Evolutionary conservation across 106 monocot genomes (phyloP), one percentile per base, ranked within the genome.

Genomic region (Platanthera zijinensis): DNA sequence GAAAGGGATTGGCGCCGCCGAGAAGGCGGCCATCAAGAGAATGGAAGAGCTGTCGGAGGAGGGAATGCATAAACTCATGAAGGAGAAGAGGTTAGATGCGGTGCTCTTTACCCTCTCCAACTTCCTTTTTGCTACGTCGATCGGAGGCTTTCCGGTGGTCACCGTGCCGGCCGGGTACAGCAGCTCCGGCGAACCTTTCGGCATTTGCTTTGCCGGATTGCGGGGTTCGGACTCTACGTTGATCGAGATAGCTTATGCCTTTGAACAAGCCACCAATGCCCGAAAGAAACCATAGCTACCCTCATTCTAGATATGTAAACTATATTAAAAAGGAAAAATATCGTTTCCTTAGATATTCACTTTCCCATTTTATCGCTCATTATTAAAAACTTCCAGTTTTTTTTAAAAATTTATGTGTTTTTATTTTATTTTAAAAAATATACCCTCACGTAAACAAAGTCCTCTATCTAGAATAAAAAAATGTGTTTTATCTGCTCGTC

Each of bases 111-210:
- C 21, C 0, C 28, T 69, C 21, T 45, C 46, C 13, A 6, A 81
- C 11, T 45, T 83, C 15, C 12, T 10, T 53, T 14, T 5, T 53
- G 53, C 53, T 14, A 53, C 14, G 53, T 81, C 78, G 7, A 81
- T 82, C 68, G 82, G 84, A 10, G 87, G 84, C 11, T 82, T 82
- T 63, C 84, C 84, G 0, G 79, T 73, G 5, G 82, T 84, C 46
- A 82, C 48, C 30, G 84, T 88, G 17, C 84, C 87, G 3, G 84
- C 87, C 0, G 87, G 82, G 39, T 84, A 80, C 50, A 57, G 56
- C 1, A 9, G 46, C 0, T 22, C 63, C 8, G 87, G 84, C 21
- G 52, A 50, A 1, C 87, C 84, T 6, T 78, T 87, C 3, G 81
- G 84, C 0, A 64, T 87, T 9, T 78, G 74, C 63, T 87, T 83